Base-by-base conservation (phyloP, 352 stramenopile species). In the Aphanomyces stellatus region DNA sequence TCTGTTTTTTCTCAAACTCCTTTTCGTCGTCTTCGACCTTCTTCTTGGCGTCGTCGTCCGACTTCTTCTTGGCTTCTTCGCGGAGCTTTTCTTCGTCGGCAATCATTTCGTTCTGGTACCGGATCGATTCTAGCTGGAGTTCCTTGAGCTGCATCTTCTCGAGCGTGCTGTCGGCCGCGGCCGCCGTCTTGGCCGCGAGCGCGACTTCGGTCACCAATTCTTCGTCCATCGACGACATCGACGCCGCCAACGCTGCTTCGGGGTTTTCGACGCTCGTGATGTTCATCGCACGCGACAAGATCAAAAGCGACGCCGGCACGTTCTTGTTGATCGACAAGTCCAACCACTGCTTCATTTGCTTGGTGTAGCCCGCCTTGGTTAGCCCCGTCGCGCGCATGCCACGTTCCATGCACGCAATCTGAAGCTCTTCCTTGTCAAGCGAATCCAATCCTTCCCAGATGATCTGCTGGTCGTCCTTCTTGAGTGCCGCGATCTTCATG, bases 391-490 rank as follows among this genome's bases (percentile, higher is more conserved):
- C 87, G 51, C 96, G 85, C 97, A 99, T 99, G 34, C 96, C 97
- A 55, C 96, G 90, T 76, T 99, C 96, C 79, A 96, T 91, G 71
- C 96, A 99, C 8, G 96, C 97, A 78, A 93, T 85, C 74, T 95
- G 88, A 0, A 99, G 78, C 77, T 99, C 97, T 73, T 99, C 95
- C 77, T 98, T 98, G 65, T 97, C 97, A 2, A 99, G 83, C 33
- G 87, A 98, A 64, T 98, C 90, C 43, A 99, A 85, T 11, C 97
- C 97, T 84, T 99, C 97, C 92, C 94, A 99, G 62, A 99, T 88
- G 75, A 99, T 99, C 56, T 97, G 87, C 60, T 98, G 93, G 75
- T 99, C 97, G 76, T 99, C 97, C 74, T 98, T 97, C 74, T 98
- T 97, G 13, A 99, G 75, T 62, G 89, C 81, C 53, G 91, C 78